Base-by-base conservation (phyloP, 1,139 yeast species). In the Saccharomyces pastorianus region DNA sequence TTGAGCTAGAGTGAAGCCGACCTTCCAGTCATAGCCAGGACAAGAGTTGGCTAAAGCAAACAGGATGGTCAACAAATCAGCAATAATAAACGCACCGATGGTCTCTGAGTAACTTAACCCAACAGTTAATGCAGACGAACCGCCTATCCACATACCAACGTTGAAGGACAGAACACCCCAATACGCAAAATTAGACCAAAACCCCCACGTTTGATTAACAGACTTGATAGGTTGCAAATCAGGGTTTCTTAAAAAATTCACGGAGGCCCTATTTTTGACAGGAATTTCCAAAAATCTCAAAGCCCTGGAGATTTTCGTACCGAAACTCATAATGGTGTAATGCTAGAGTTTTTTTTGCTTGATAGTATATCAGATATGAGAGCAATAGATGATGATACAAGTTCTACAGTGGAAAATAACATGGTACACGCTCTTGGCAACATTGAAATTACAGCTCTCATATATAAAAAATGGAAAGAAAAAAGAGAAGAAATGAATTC, bases 1-100 rank as follows among this genome's bases (percentile, higher is more conserved):
- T 56, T 76, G 77, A 46, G 73, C 71, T 27, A 77, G 58, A 2
- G 81, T 74, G 59, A 68, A 77, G 9, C 81, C 81, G 47, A 77
- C 71, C 61, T 76, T 78, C 70, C 74, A 77, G 53, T 72, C 73
- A 29, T 65, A 63, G 47, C 80, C 80, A 1, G 76, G 78, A 51
- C 66, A 71, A n/a, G 76, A 72, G 61, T 73, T 74, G 5, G 76
- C 69, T 32, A 73, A 56, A 7, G 80, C 73, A 55, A 72, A 67
- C n/a, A 66, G 23, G 29, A 73, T 62, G 13, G 76, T 73, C 13
- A 77, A 58, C 13, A 73, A 61, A 60, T 76, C 77, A 48, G 79
- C 80, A 20, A 77, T 58, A 46, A 75, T 69, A 53, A 73, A 72
- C 29, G 72, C 68, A 23, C 75, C 73, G 56, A 76, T 71, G 8